phyloP scores from a whole-genome alignment of 2,329 filamentous ascomycete species.

The Chaetoscypha palmicola region DNA sequence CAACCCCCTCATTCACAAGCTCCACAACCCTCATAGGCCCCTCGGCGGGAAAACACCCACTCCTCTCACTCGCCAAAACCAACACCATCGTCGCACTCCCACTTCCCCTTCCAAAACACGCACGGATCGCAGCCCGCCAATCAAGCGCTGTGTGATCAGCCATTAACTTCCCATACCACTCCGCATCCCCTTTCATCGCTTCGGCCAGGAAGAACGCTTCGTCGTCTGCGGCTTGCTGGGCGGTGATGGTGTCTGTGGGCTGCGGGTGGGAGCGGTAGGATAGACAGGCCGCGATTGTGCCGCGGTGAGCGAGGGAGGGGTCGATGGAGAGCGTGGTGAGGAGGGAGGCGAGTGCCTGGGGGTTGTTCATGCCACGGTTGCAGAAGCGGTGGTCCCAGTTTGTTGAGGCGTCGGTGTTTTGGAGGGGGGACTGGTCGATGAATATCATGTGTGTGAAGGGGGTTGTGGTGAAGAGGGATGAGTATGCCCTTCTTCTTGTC shows the following conservation, averaged over 20 bases:
- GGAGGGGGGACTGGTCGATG: slow-evolving; percentile 30
- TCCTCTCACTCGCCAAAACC: slow-evolving; percentile 28
- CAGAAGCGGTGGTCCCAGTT: slow-evolving; percentile 26
- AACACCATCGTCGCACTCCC: slow-evolving; percentile 22
- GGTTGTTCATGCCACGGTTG: slow-evolving; percentile 28
- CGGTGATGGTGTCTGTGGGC: slow-evolving; percentile 11
- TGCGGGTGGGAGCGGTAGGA: slow-evolving; percentile 24
- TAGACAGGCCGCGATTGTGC: slow-evolving; percentile 28
- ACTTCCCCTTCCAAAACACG: slow-evolving; percentile 19
- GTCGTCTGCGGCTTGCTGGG: slow-evolving; percentile 12
- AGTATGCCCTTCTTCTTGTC: slow-evolving; percentile 24
- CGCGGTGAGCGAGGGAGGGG: slow-evolving; percentile 23
- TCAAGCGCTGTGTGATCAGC: slow-evolving; percentile 29
- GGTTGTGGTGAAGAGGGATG: slow-evolving; percentile 25
- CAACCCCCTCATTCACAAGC: slow-evolving; percentile 20
- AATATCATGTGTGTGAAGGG: slow-evolving; percentile 28
- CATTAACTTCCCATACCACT: slow-evolving; percentile 30
- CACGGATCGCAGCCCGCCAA: slow-evolving; percentile 26
- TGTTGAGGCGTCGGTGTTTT: slow-evolving; percentile 21
- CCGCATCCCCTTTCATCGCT: slow-evolving; percentile 26
- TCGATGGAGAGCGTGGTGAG: slow-evolving; percentile 22
- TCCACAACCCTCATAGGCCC: slow-evolving; percentile 28
- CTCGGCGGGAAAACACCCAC: slow-evolving; percentile 29
- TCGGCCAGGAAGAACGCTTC: slow-evolving; percentile 27
- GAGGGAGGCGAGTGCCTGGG: slow-evolving; percentile 21